Evolutionary conservation across 164 flowering plant species (phyloP), one percentile per base, ranked within the genome.

Genomic region (Magnolia sinica): DNA sequence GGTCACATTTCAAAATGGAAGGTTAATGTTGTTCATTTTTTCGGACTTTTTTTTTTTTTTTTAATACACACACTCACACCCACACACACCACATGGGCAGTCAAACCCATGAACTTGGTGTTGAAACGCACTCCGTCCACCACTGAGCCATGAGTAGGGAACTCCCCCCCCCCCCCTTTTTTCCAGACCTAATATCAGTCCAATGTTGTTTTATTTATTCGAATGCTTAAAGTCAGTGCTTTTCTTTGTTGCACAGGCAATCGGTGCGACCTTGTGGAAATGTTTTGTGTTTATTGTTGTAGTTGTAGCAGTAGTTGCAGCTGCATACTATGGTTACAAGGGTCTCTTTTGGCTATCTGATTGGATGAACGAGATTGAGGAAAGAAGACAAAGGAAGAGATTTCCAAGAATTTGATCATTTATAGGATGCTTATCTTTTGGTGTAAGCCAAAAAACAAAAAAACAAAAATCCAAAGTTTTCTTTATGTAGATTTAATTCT

Each of bases 361-460:
- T 82, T 84, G 95, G 95, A 94, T 92, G 97, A 92, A 92, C 76
- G 90, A 88, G 82, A 78, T 86, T 64, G 98, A 94, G 71, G 84
- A 77, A 67, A 90, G 81, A 79, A 87, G 86, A 76, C 86, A 77
- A 67, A 79, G 85, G 61, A 87, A 63, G 76, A 82, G 86, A 80
- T 83, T 80, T 70, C 83, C 82, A 1, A 74, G 83, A 74, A 50
- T 77, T 52, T 87, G 80, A 85, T 71, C 59, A 24, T 49, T 55
- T 16, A 55, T 16, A 55, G 61, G 11, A 55, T 55, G 61, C 61
- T 55, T 10, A 7, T 55, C 61, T 19, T 16, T 55, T 4, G 45
- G 61, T 55, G 13, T 4, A 8, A 7, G 13, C 61, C 13, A 16
- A 24, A 24, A 24, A 24, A 24, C 1, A 24, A 24, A 24, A 24